Evolutionary conservation across 192 early-diverging fungal species (phyloP), one percentile per base, ranked within the genome.

Genomic region (Mortierella claussenii): DNA sequence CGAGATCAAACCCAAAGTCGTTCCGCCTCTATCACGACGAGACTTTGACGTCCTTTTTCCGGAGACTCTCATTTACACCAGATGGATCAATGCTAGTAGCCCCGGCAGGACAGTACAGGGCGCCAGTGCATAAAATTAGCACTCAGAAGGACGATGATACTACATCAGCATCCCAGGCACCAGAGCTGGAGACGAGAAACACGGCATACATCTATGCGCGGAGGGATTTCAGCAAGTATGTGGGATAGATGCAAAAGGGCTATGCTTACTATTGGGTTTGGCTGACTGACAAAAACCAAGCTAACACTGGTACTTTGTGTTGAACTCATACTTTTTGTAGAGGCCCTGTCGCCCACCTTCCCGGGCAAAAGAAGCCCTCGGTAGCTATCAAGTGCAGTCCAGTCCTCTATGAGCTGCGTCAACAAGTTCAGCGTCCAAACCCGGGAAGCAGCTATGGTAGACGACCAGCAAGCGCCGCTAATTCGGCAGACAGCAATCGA

Each of bases 31-130:
- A 90, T 61, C 88, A 92, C 65, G 94, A 96, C 80, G 96, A 98
- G 76, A 95, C 88, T 51, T 69, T 98, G 56, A 84, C 91, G 1
- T 94, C 95, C 1, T 98, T 97, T 78, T 98, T 98, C 78, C 81
- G 97, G 48, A 80, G 97, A 57, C 89, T 92, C 4, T 78, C 87
- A 4, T 94, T 97, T 64, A 92, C 93, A 20, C 94, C 95, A 11
- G 97, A 98, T 70, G 97, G 97, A 10, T 82, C 88, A 11, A 70
- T 96, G 33, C 80, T 98, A 15, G 58, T 96, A 9, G 86, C 92
- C 0, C 94, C 97, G 13, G 90, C 94, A 0, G 97, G 95, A 21
- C 69, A 91, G 23, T 88, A 85, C 50, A 86, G 82, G 17, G 49
- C 62, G 10, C 28, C 59, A 0, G 20, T 48, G 1, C 30, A 58